Percentiles rank a stretch among this genome's conserved stretches.
These are phyloP conservation scores for Alternaria hordeiaustralica DNA, from an alignment of 2,329 filamentous ascomycete species.

Conservation along the genomic window DNA sequence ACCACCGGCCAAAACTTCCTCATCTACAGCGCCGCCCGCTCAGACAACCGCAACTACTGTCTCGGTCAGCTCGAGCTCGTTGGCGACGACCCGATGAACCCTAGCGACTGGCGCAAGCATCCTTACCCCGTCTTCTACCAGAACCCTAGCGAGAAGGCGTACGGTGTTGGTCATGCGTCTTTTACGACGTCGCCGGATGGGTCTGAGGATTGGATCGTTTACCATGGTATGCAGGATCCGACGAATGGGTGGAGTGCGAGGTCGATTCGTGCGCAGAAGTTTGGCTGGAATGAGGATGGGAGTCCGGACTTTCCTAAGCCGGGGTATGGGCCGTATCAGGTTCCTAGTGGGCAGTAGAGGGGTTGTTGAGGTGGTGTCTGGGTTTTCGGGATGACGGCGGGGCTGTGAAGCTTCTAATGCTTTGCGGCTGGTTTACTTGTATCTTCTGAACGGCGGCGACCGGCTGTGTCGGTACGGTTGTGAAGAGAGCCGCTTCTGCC, in stretches of 20 bases:
- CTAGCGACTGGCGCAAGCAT: slow-evolving; percentile 57
- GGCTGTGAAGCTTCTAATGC: neutral
- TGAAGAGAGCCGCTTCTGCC: neutral
- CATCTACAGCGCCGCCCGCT: slow-evolving; percentile 58
- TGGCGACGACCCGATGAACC: slow-evolving; percentile 58
- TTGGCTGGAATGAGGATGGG: slow-evolving; percentile 57
- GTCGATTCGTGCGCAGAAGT: slow-evolving; percentile 58
- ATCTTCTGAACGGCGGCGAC: neutral
- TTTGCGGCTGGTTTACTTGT: neutral
- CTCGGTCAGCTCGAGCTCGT: slow-evolving; percentile 59
- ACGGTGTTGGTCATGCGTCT: slow-evolving; percentile 60
- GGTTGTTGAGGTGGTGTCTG: neutral
- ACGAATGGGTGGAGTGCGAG: slow-evolving; percentile 55
- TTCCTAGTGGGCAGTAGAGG: slow-evolving; percentile 38
- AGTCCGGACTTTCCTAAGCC: slow-evolving; percentile 56
- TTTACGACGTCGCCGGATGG: slow-evolving; percentile 58
- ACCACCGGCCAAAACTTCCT: slow-evolving; percentile 57
- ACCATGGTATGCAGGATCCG: slow-evolving; percentile 60
- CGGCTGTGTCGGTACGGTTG: neutral
- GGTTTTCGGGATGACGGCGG: neutral
- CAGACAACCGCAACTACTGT: slow-evolving; percentile 62
- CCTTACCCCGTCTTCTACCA: slow-evolving; percentile 57
- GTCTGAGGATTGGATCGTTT: slow-evolving; percentile 59
- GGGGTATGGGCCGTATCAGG: slow-evolving; percentile 56
- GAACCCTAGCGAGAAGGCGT: slow-evolving; percentile 53